Base-by-base conservation (phyloP, 169 alveolate species). In the Cryptosporidium meleagridis region DNA sequence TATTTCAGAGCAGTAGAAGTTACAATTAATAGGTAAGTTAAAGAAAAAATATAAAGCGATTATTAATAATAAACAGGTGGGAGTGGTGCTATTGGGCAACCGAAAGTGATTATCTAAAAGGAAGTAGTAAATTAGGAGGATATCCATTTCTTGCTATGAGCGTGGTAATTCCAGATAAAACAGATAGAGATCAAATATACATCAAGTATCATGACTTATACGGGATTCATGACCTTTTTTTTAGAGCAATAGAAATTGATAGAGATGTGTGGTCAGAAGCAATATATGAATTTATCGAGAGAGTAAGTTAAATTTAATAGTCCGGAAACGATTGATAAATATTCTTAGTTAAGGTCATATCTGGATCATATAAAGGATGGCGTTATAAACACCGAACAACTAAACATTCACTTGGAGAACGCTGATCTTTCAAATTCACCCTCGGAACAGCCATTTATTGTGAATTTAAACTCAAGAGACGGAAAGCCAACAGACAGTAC, bases 211-310 rank as follows among this genome's bases (percentile, higher is more conserved):
- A 94, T 45, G 94, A 94, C 37, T 58, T 55, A 12, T 85, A 71
- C n/a, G 94, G 94, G 18, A 92, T 53, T 9, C 94, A 91, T 44
- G 97, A 92, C 37, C 84, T 94, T 31, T 80, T 94, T 7, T 92
- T 94, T 62, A 93, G 91, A 70, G 85, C 92, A 18, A 93, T 94
- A 3, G 96, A 94, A 52, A 53, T 95, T 45, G 91, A 92, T 73
- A 85, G 97, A 37, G 94, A 94, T 75, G 62, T 94, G 14, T 94
- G 97, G 97, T 69, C 96, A 2, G 96, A 94, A 33, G 96, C 95
- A 33, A 84, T 94, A 14, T 93, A 91, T 37, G 97, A 94, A 69
- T 94, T 94, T 69, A 92, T 94, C 12, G 93, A 69, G 21, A 87
- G 53, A 89, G 95, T 26, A 93, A 91, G 87, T 85, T 14, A 61